These are phyloP conservation scores for Penicillium waksmanii DNA, from an alignment of 495 filamentous ascomycete genomes.

Conservation along the genomic window DNA sequence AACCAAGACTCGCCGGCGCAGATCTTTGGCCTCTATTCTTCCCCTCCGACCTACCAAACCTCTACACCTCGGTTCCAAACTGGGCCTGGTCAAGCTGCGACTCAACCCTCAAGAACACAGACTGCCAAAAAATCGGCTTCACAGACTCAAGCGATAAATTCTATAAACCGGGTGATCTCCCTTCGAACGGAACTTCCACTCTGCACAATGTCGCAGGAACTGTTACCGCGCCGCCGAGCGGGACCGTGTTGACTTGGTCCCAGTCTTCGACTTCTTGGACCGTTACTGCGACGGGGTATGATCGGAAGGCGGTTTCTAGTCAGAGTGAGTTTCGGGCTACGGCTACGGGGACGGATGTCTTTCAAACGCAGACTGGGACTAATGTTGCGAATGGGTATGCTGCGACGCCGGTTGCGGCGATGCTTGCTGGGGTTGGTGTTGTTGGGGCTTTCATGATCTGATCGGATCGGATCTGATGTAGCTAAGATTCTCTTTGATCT, in stretches of 20 bases:
- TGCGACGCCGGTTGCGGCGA: slow-evolving; percentile 3
- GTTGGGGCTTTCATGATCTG: slow-evolving; percentile 14
- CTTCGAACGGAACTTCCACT: slow-evolving; percentile 27
- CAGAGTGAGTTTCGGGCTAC: slow-evolving; percentile 27
- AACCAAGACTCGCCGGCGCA: slow-evolving; percentile 32
- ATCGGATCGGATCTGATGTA: neutral
- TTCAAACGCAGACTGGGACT: slow-evolving; percentile 19
- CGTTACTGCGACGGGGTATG: slow-evolving; percentile 31
- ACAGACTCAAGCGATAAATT: slow-evolving; percentile 25
- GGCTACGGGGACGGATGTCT: slow-evolving; percentile 22
- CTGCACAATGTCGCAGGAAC: slow-evolving; percentile 29
- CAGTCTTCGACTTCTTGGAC: slow-evolving; percentile 30
- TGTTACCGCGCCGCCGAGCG: slow-evolving; percentile 26
- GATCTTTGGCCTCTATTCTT: slow-evolving; percentile 34
- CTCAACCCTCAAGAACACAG: slow-evolving; percentile 2
- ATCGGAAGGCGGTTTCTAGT: slow-evolving; percentile 27
- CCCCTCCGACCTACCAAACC: slow-evolving; percentile 26
- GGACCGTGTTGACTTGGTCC: slow-evolving; percentile 33
- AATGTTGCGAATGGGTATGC: slow-evolving; percentile 14
- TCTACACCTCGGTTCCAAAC: slow-evolving; percentile 29
- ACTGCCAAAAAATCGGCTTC: slow-evolving; percentile 28
- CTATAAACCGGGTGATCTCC: slow-evolving; percentile 29
- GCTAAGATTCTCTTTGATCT: too few species aligned
- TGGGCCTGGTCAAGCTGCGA: slow-evolving; percentile 33
- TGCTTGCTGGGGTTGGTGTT: slow-evolving; percentile 16